Percentiles rank a stretch among this genome's conserved stretches.
Conservation (phyloP, 176 grass and related monocot genomes). For the Ensete ventricosum region DNA sequence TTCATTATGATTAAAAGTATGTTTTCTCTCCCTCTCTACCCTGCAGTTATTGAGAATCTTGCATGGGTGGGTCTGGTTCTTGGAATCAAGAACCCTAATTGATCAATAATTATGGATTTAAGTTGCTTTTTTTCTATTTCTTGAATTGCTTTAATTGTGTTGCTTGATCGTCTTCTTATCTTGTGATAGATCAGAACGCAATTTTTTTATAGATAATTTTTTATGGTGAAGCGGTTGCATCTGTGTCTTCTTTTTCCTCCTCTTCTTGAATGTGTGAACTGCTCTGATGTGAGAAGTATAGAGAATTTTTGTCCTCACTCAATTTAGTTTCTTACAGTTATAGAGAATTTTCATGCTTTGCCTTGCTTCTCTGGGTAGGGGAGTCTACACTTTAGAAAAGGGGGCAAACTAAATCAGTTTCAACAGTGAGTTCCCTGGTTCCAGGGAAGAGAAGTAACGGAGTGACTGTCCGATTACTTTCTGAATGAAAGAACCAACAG, state of each 20-base stretch:
- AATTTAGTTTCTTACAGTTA: neutral
- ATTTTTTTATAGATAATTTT: neutral
- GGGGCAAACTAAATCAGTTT: neutral
- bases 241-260: neutral
- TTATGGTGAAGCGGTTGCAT: neutral
- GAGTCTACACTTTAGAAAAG: too few relatives aligned
- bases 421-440: neutral
- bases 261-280: neutral
- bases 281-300: neutral
- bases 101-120: neutral
- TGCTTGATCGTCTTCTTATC: neutral
- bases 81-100: neutral
- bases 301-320: too few relatives aligned
- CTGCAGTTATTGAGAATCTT: neutral
- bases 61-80: neutral
- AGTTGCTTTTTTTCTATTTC: too few relatives aligned
- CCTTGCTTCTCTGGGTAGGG: neutral
- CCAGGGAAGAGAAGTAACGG: too few relatives aligned
- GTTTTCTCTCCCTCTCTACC: neutral
- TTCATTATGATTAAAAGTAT: conserved; percentile 94
- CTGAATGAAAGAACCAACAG: too few relatives aligned
- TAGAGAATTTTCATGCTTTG: neutral
- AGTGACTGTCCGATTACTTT: too few relatives aligned
- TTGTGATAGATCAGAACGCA: neutral
- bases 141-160: neutral